Evolutionary conservation across 371 early-diverging fungal species (phyloP).

Genomic region (Mucor lusitanicus): DNA sequence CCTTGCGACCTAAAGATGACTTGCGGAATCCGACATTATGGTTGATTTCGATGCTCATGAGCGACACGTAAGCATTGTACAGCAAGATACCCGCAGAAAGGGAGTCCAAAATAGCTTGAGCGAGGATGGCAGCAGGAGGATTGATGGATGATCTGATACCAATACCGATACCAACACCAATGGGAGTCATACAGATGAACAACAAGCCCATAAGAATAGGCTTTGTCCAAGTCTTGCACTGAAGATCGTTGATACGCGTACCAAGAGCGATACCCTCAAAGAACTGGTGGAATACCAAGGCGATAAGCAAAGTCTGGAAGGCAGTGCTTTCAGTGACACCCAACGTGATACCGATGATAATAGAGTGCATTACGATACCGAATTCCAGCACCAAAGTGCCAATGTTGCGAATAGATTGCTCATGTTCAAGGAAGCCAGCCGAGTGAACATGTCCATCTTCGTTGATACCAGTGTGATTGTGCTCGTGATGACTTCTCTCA

Average conservation of each 20-base stretch:
- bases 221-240: conserved; percentile 48
- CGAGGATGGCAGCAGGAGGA: conserved; percentile 55
- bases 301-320: conserved; percentile 62
- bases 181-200: conserved; percentile 67
- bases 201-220: conserved; percentile 44
- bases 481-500: conserved; percentile 4
- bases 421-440: conserved; percentile 41
- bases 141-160: conserved; percentile 63
- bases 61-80: conserved; percentile 75
- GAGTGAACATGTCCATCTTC: conserved; percentile 53
- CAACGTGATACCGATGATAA: conserved; percentile 81
- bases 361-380: conserved; percentile 81
- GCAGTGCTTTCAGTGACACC: conserved; percentile 23
- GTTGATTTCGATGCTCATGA: conserved; percentile 72
- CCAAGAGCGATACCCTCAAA: conserved; percentile 90
- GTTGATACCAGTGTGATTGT: conserved; percentile 25
- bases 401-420: conserved; percentile 30
- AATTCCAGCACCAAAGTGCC: conserved; percentile 70
- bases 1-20: conserved; percentile 37
- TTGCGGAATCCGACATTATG: conserved; percentile 56
- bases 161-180: conserved; percentile 80
- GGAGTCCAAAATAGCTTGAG: conserved; percentile 77
- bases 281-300: conserved; percentile 85
- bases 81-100: conserved; percentile 80
- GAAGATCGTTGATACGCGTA: conserved; percentile 68